These are phyloP conservation scores for Secale cereale DNA, from an alignment of 176 grass and related monocot genomes.

Conservation along the genomic window DNA sequence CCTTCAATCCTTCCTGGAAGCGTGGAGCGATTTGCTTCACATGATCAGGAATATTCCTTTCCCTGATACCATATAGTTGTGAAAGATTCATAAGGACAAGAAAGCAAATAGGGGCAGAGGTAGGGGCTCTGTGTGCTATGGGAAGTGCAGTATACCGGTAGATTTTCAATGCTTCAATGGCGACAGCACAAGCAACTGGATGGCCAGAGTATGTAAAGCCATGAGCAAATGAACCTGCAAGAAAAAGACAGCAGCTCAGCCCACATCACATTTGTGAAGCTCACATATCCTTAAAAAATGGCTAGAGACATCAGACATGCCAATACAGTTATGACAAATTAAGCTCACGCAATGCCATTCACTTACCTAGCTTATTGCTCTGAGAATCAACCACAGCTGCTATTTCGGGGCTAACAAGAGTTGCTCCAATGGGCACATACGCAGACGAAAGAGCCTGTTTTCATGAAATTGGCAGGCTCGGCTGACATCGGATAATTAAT, in stretches of 20 bases:
- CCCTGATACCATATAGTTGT: conserved; percentile 44
- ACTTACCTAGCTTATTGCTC: conserved; percentile 93
- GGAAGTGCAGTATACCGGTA: conserved; percentile 44
- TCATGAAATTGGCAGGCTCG: conserved; percentile 9
- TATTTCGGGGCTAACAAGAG: conserved; percentile 91
- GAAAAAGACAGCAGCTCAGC: neutral
- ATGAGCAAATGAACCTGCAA: conserved; percentile 90
- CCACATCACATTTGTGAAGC: conserved; percentile 6
- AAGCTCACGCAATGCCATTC: conserved; percentile 1
- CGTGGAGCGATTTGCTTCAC: conserved; percentile 58
- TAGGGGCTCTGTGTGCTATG: neutral
- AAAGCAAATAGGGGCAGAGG: neutral
- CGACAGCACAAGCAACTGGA: conserved; percentile 86
- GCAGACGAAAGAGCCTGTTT: conserved; percentile 92
- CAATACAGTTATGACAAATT: neutral
- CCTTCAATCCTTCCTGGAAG: conserved; percentile 81
- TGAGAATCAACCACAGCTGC: conserved; percentile 84
- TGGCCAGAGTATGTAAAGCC: conserved; percentile 97
- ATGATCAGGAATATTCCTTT: conserved; percentile 80
- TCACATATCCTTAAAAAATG: neutral
- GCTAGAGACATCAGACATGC: neutral
- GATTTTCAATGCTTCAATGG: conserved; percentile 86
- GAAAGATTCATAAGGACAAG: conserved; percentile 22
- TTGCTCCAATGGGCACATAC: conserved; percentile 87
- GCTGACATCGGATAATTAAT: neutral